These are phyloP conservation scores for Panicum hallii DNA, from an alignment of 202 grass and related monocot genomes.

Conservation along the genomic window DNA sequence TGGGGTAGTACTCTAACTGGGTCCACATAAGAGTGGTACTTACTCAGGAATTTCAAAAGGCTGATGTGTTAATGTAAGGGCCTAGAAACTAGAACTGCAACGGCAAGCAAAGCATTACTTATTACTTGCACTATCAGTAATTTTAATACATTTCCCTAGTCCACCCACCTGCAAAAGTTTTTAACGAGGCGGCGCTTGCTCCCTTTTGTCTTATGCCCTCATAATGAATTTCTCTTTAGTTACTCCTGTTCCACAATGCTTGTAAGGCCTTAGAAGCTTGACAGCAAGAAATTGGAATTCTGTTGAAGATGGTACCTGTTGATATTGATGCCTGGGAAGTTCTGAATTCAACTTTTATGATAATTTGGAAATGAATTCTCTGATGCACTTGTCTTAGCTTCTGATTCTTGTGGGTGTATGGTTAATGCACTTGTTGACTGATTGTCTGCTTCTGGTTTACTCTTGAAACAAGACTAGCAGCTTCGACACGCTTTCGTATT, in stretches of 20 bases:
- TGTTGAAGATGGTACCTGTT: neutral
- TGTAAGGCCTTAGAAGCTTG: slow-evolving; percentile 12
- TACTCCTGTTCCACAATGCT: neutral
- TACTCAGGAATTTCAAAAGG: neutral
- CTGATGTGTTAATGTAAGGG: slow-evolving; percentile 1
- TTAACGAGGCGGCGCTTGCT: neutral
- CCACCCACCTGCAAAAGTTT: neutral
- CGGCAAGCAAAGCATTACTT: neutral
- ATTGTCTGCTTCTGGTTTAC: neutral
- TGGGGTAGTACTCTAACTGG: slow-evolving; percentile 16
- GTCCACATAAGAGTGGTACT: neutral
- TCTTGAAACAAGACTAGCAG: neutral
- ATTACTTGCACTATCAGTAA: neutral
- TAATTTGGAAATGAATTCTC: neutral
- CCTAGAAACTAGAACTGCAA: neutral
- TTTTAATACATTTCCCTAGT: slow-evolving; percentile 2
- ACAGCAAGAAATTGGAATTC: slow-evolving; percentile 2
- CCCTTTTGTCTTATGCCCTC: neutral
- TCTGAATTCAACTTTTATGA: neutral
- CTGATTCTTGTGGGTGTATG: neutral
- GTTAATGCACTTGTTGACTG: neutral
- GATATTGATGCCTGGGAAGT: neutral
- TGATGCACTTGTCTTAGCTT: neutral
- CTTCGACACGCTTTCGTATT: neutral
- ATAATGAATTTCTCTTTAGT: neutral